A percentile compares a stretch with the other conserved stretches of the same genome.
These are phyloP conservation scores for Ailanthus altissimus DNA, from an alignment of 345 rosid species.

Conservation along the genomic window DNA sequence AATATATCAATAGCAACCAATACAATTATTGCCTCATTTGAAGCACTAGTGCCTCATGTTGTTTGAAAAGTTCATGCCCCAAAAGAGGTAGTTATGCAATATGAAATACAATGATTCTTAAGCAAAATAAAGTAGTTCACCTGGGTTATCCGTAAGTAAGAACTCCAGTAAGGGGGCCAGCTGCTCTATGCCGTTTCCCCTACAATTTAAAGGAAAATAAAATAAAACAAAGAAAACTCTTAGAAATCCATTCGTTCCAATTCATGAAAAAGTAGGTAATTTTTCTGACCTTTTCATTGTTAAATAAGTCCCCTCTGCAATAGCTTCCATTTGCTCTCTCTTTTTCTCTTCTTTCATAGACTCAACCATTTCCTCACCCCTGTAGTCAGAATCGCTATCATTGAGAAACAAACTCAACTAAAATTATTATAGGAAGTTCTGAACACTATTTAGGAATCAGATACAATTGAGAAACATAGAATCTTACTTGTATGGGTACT, in stretches of 20 bases:
- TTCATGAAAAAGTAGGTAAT: not conserved
- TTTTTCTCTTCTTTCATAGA: slow-evolving; percentile 76
- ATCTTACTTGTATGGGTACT: slow-evolving; percentile 77
- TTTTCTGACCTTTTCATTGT: slow-evolving; percentile 60
- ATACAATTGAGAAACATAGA: slow-evolving; percentile 17
- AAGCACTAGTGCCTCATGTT: too few species aligned
- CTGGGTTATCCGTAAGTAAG: slow-evolving; percentile 44
- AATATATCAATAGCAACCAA: too few species aligned
- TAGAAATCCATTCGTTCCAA: slow-evolving; percentile 4
- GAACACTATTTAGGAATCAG: not conserved
- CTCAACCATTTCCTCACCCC: slow-evolving; percentile 48
- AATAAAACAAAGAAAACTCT: slow-evolving; percentile 5
- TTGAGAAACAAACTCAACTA: not conserved
- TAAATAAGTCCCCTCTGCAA: slow-evolving; percentile 86
- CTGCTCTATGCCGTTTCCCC: slow-evolving; percentile 62
- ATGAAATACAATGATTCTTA: not conserved
- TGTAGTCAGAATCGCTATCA: slow-evolving; percentile 53
- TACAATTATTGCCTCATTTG: too few species aligned
- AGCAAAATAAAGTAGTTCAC: slow-evolving; percentile 1
- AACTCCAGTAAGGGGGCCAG: slow-evolving; percentile 57
- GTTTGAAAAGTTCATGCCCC: too few species aligned
- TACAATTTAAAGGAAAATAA: slow-evolving; percentile 29
- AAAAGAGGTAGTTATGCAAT: not conserved
- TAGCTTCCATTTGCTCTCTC: slow-evolving; percentile 82
- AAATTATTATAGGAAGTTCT: not conserved